phyloP scores from a whole-genome alignment of 2,329 filamentous ascomycete genomes.

The Talaromyces sp. region DNA sequence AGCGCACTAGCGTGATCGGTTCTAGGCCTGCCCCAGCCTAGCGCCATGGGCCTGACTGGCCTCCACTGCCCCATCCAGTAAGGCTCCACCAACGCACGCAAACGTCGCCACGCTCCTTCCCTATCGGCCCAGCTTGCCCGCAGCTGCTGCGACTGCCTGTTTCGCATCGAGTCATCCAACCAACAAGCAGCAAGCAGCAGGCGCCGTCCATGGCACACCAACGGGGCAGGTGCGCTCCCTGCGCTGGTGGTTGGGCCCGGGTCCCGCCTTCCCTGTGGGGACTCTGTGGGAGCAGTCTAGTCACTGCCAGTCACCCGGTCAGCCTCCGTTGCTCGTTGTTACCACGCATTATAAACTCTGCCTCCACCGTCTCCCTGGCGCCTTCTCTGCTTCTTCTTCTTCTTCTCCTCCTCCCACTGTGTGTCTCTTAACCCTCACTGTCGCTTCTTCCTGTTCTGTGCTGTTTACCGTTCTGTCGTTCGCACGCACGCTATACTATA shows the following conservation, averaged over 20 bases:
- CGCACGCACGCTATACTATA: background rate
- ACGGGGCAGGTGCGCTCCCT: background rate
- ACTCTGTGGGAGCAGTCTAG: too few relatives aligned
- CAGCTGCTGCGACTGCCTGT: background rate
- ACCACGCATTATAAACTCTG: background rate
- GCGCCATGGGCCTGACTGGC: background rate
- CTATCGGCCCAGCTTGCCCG: background rate
- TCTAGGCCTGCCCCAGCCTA: background rate
- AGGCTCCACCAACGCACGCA: background rate
- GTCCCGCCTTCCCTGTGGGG: background rate
- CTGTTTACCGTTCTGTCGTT: background rate
- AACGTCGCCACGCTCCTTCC: background rate
- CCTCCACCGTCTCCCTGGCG: background rate
- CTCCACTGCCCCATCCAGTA: background rate
- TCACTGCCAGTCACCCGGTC: background rate
- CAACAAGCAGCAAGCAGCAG: background rate
- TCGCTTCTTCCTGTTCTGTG: background rate
- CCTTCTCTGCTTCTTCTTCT: background rate
- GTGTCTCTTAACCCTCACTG: background rate
- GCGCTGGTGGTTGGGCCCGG: background rate
- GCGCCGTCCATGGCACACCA: background rate
- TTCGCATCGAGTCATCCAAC: background rate
- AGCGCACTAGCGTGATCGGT: background rate
- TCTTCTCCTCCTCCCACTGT: background rate
- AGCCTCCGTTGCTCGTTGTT: background rate